Percentiles rank a stretch among this genome's conserved stretches.
phyloP scores from a whole-genome alignment of 768 basidiomycete species.

The Mycena chlorophos region DNA sequence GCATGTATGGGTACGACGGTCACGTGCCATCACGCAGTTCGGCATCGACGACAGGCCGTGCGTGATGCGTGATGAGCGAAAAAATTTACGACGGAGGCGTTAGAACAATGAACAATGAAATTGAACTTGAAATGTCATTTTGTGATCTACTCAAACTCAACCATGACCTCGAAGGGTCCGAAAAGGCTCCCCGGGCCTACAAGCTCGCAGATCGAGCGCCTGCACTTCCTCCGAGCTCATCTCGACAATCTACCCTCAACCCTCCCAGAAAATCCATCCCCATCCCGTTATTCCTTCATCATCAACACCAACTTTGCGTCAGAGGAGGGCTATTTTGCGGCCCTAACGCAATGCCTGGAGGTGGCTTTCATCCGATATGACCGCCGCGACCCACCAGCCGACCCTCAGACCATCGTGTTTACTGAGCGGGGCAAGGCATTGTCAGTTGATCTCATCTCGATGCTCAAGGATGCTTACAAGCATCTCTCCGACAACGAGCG shows the following conservation, averaged over 20 bases:
- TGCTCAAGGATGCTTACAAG: background rate
- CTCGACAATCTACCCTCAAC: constrained; percentile 40
- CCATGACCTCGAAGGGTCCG: background rate
- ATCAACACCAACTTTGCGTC: background rate
- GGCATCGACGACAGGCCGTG: background rate
- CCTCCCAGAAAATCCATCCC: background rate
- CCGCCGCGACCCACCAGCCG: background rate
- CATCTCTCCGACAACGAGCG: background rate
- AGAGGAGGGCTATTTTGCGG: background rate
- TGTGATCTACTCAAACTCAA: background rate
- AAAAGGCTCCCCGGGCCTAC: background rate
- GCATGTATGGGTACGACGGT: background rate
- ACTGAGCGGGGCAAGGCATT: background rate
- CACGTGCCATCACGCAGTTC: background rate
- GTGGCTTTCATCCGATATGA: background rate
- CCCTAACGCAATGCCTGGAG: background rate
- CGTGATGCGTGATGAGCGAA: background rate
- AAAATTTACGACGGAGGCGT: background rate
- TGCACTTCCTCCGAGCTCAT: background rate
- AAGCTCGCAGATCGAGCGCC: background rate
- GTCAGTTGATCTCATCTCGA: background rate
- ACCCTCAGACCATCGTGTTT: background rate
- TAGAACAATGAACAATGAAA: background rate
- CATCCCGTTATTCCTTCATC: background rate
- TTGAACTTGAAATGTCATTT: background rate